Evolutionary conservation across 257 asterid species (phyloP).

Genomic region (Euphrasia confusa): DNA sequence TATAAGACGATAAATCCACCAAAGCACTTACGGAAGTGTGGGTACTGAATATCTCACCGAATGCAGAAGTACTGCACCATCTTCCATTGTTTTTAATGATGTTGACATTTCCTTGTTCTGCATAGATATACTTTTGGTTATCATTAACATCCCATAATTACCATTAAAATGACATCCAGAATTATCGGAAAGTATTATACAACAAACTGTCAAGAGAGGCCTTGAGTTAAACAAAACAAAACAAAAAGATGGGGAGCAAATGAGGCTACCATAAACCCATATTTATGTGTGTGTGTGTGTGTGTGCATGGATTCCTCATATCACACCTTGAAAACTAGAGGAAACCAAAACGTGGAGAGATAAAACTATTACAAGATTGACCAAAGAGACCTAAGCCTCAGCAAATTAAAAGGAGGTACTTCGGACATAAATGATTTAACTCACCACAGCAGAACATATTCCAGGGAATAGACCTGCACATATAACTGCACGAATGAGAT

Average conservation of each 20-base stretch:
- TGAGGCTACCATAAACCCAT: background rate
- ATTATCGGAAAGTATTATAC: background rate
- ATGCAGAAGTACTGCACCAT: conserved; percentile 78
- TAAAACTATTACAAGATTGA: background rate
- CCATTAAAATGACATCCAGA: conserved; percentile 7
- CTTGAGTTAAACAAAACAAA: background rate
- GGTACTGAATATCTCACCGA: conserved; percentile 47
- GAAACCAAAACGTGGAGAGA: background rate
- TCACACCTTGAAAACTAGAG: conserved; percentile 5
- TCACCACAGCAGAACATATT: conserved; percentile 89
- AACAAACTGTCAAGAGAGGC: background rate
- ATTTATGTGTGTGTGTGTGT: too few relatives aligned
- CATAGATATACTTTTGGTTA: conserved; percentile 27
- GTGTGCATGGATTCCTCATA: too few relatives aligned
- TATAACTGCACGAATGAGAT: conserved; percentile 70
- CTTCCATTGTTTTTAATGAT: conserved; percentile 88
- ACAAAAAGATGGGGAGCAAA: background rate
- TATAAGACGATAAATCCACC: conserved; percentile 19
- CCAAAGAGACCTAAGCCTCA: conserved; percentile 11
- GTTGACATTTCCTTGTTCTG: conserved; percentile 94
- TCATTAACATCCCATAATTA: conserved; percentile 16
- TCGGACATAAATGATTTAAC: conserved; percentile 25
- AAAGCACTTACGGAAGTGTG: conserved; percentile 2
- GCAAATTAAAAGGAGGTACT: conserved; percentile 7
- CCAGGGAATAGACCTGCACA: conserved; percentile 95